Evolutionary conservation across 179 eudicot genomes (phyloP).

Genomic region (Actinidia arguta): DNA sequence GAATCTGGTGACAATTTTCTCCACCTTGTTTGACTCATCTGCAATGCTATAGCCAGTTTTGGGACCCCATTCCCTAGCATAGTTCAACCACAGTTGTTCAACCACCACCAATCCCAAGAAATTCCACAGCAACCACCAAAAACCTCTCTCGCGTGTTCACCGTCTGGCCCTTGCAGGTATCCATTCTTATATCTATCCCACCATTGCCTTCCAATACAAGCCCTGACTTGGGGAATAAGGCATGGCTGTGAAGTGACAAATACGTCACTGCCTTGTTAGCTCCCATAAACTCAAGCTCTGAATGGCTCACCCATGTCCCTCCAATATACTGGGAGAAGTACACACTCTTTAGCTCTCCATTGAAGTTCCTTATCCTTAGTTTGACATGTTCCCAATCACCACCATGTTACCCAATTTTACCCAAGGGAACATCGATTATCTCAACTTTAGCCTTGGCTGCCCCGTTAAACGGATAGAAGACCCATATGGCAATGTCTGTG

Average conservation of each 20-base stretch:
- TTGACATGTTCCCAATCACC: conserved; percentile 75
- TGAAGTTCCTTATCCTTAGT: conserved; percentile 56
- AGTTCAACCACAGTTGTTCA: conserved; percentile 58
- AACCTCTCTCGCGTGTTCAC: conserved; percentile 37
- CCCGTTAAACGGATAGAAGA: conserved; percentile 67
- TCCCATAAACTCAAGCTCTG: conserved; percentile 44
- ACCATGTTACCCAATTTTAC: conserved; percentile 57
- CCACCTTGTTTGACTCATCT: conserved; percentile 21
- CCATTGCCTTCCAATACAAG: conserved; percentile 37
- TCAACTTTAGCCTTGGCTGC: conserved; percentile 52
- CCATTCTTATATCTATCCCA: conserved; percentile 44
- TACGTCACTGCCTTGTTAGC: conserved; percentile 47
- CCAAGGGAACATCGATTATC: conserved; percentile 36
- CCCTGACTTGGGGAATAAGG: conserved; percentile 44
- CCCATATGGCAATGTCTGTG: conserved; percentile 58
- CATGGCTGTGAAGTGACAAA: conserved; percentile 60
- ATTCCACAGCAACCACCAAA: conserved; percentile 42
- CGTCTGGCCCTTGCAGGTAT: conserved; percentile 34
- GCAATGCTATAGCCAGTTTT: conserved; percentile 23
- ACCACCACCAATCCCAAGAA: conserved; percentile 30
- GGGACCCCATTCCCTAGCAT: conserved; percentile 37
- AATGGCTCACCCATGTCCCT: conserved; percentile 50
- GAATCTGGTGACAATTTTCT: no score
- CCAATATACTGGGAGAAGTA: conserved; percentile 53
- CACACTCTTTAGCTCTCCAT: conserved; percentile 45